Evolutionary conservation across 73 alveolate species (phyloP), one percentile per base, ranked within the genome.

Genomic region (Paramecium primaurelia): DNA sequence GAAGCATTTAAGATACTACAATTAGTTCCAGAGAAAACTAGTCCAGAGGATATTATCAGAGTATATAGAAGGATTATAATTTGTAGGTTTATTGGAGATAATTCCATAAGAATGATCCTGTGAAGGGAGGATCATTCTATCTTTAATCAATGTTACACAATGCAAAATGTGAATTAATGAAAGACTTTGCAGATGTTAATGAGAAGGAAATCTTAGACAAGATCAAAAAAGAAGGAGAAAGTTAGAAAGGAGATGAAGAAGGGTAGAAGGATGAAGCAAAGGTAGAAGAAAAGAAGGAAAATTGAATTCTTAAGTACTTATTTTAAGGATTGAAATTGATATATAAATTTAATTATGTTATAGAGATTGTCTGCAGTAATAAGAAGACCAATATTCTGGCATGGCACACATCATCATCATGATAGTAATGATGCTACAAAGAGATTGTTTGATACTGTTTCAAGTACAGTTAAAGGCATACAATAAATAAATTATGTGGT

Each of bases 401-500:
- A 73, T 73, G 58, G 60, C 18, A 37, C 87, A 37, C 59, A 73
- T 34, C 59, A 73, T 34, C 59, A 73, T 22, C 87, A 73, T 37
- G 87, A 73, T 44, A 20, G 47, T 38, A 73, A 73, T 73, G 87
- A 73, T 38, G 87, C 87, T 22, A 73, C 87, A 30, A 73, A 73
- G 87, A 73, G 59, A 38, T 38, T 73, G 20, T 40, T 73, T 10
- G 87, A 73, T 12, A 73, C 87, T 12, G 87, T 73, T 11, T 73
- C 87, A 12, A 83, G 94, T 38, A 89, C 94, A 14, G 75, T 89
- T 11, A 92, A 92, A 71, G 95, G 95, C 18, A 60, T 92, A 71
- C 18, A 84, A 84, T 49, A 92, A 71, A 69, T 86, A n/a, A 92
- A 92, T 68, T 92, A 92, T 73, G 95, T 92, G 9, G 95, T 92